A percentile compares a stretch with the other conserved stretches of the same genome.
phyloP scores from a whole-genome alignment of 306 rosid genomes.

The Heteromeles arbutifolia region DNA sequence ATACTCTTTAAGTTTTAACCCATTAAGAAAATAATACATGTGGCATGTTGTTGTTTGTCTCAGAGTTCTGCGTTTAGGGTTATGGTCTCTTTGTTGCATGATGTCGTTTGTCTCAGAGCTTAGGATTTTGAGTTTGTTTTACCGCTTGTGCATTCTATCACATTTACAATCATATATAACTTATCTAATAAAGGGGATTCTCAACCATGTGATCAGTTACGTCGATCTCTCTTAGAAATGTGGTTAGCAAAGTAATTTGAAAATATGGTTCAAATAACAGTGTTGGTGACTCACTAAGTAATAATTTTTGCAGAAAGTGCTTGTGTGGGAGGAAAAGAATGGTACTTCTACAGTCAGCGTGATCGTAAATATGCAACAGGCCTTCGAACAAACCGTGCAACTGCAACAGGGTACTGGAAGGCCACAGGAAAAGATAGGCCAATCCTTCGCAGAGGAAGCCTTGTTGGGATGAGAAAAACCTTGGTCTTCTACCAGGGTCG shows the following conservation, averaged over 20 bases:
- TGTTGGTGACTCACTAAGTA: background rate
- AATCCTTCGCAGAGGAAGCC: conserved; percentile 39
- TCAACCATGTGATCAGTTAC: background rate
- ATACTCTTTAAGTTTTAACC: background rate
- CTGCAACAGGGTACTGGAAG: conserved; percentile 89
- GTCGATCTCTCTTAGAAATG: background rate
- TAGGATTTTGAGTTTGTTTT: background rate
- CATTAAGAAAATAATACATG: background rate
- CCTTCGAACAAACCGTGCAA: conserved; percentile 80
- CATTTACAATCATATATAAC: no score
- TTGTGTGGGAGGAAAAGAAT: conserved; percentile 89
- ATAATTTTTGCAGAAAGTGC: conserved; percentile 39
- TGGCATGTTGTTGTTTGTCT: background rate
- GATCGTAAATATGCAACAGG: conserved; percentile 89
- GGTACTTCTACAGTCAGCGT: conserved; percentile 82
- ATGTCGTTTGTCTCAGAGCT: background rate
- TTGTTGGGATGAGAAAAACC: conserved; percentile 91
- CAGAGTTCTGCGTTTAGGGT: background rate
- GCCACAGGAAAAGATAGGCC: conserved; percentile 89
- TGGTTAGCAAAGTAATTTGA: background rate
- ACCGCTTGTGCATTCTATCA: background rate
- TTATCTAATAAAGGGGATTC: background rate
- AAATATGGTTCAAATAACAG: background rate
- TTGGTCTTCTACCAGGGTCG: conserved; percentile 93
- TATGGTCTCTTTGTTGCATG: background rate